Percentiles rank a stretch among this genome's conserved stretches.
phyloP scores from a whole-genome alignment of 179 eudicot genomes.

The Heliamphora pulchella region DNA sequence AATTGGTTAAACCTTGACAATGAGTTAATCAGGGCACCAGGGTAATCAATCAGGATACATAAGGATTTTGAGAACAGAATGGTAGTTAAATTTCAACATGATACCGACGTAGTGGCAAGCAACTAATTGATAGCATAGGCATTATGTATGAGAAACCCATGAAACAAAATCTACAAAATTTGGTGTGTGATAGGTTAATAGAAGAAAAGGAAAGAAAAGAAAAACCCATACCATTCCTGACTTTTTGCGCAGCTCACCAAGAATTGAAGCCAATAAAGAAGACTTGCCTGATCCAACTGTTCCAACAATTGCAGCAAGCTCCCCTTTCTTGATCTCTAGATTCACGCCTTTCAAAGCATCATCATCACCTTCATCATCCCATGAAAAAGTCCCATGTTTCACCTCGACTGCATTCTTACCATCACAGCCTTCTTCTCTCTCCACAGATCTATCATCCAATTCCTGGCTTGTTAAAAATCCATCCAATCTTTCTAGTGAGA shows the following conservation, averaged over 20 bases:
- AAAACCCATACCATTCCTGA: conserved; percentile 55
- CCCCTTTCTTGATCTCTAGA: conserved; percentile 56
- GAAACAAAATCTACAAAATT: background rate
- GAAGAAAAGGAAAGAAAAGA: background rate
- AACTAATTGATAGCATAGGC: background rate
- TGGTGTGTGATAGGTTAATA: background rate
- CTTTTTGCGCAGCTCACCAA: conserved; percentile 71
- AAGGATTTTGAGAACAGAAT: background rate
- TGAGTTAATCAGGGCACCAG: background rate
- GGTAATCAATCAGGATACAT: no score
- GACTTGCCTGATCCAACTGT: conserved; percentile 96
- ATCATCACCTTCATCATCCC: conserved; percentile 70
- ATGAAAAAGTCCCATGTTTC: conserved; percentile 50
- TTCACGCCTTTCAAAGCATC: conserved; percentile 40
- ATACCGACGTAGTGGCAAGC: background rate
- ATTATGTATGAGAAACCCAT: background rate
- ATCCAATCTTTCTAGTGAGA: conserved; percentile 67
- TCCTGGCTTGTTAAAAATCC: conserved; percentile 58
- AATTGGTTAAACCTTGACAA: no score
- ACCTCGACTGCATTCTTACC: conserved; percentile 51
- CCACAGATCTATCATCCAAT: conserved; percentile 46
- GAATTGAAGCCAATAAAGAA: conserved; percentile 62
- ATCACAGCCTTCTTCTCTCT: conserved; percentile 38
- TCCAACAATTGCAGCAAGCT: conserved; percentile 82
- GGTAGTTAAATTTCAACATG: background rate